phyloP scores from a whole-genome alignment of 805 yeast species.

The Lipomyces orientalis region DNA sequence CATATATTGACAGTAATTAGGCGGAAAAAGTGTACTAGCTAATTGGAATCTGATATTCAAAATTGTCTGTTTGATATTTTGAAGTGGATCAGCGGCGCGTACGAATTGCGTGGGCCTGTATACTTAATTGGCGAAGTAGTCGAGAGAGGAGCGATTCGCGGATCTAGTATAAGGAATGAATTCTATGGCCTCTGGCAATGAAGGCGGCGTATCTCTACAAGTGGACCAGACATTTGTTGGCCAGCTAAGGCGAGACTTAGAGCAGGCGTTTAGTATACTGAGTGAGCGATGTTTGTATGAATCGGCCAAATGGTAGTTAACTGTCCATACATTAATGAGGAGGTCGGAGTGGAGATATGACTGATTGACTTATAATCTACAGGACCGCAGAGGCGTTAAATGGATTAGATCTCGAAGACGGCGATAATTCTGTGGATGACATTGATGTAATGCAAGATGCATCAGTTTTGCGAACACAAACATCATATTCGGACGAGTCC shows the following conservation, averaged over 20 bases:
- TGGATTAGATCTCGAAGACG: slow-evolving; percentile 52
- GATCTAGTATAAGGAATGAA: neutral
- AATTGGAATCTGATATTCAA: neutral
- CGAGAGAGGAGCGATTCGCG: neutral
- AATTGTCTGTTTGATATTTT: neutral
- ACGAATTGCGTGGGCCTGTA: neutral
- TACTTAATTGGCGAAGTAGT: neutral
- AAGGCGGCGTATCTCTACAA: slow-evolving; percentile 1
- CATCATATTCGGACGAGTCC: neutral
- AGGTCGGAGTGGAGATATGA: neutral
- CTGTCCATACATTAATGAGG: neutral
- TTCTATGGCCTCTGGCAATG: neutral
- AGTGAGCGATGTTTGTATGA: slow-evolving; percentile 65
- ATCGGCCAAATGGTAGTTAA: slow-evolving; percentile 71
- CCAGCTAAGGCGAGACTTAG: slow-evolving; percentile 40
- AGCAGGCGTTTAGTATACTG: slow-evolving; percentile 54
- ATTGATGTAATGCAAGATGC: slow-evolving; percentile 35
- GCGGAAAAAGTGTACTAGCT: neutral
- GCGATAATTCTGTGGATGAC: slow-evolving; percentile 38
- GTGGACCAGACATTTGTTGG: neutral
- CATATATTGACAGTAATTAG: neutral
- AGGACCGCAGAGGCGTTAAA: slow-evolving; percentile 73
- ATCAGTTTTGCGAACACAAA: neutral
- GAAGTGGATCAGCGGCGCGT: neutral
- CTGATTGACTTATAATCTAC: neutral